Conservation (phyloP, 2,329 filamentous ascomycete species). For the Exophiala alcalophila region DNA sequence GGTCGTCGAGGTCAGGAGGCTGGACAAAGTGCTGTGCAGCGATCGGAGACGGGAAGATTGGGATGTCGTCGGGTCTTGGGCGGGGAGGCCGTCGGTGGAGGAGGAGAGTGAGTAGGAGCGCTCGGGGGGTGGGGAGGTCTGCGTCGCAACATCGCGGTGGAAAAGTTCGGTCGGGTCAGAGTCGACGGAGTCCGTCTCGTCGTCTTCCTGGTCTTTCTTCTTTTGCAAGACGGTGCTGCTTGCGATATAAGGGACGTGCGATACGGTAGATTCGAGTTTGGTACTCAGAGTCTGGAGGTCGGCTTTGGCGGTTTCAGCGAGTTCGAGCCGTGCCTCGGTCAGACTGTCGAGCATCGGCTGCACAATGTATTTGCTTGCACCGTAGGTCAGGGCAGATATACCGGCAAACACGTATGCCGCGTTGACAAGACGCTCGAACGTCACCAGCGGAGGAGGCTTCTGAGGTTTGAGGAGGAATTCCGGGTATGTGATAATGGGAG, state of each 20-base stretch:
- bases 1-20: slow-evolving; percentile 47
- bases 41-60: slow-evolving; percentile 39
- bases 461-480: slow-evolving; percentile 60
- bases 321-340: slow-evolving; percentile 56
- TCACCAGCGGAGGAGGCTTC: slow-evolving; percentile 60
- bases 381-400: slow-evolving; percentile 56
- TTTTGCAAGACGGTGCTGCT: slow-evolving; percentile 17
- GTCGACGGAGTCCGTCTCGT: slow-evolving; percentile 48
- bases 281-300: slow-evolving; percentile 57
- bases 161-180: slow-evolving; percentile 64
- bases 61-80: slow-evolving; percentile 22
- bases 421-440: slow-evolving; percentile 54
- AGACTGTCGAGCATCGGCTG: slow-evolving; percentile 37
- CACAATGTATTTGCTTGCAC: slow-evolving; percentile 32
- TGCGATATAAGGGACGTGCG: slow-evolving; percentile 46
- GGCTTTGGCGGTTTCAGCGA: slow-evolving; percentile 50
- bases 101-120: slow-evolving; percentile 36
- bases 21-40: slow-evolving; percentile 50
- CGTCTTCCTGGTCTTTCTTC: slow-evolving; percentile 36
- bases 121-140: slow-evolving; percentile 53
- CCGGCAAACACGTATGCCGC: slow-evolving; percentile 57
- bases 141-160: slow-evolving; percentile 61
- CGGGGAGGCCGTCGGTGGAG: slow-evolving; percentile 11
- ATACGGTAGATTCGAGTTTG: slow-evolving; percentile 52
- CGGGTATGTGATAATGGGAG: slow-evolving; percentile 65